Evolutionary conservation across 352 stramenopile species (phyloP), one percentile per base, ranked within the genome.

Genomic region (Plasmopara muralis): DNA sequence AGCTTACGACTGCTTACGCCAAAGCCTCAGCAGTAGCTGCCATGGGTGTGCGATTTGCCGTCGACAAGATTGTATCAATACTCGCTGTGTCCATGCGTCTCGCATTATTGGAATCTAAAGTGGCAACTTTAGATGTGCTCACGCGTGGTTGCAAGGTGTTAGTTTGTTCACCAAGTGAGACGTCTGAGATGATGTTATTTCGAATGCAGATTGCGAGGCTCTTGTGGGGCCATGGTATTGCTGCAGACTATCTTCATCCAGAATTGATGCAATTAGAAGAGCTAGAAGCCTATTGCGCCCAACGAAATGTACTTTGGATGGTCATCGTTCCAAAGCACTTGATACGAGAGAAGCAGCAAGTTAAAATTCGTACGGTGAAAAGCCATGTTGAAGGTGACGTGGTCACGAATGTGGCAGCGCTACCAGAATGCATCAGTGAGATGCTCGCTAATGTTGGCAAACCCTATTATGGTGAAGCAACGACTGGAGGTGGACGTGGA

Each of bases 1-100:
- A 89, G n/a, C 66, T 93, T 14, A 85, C 84, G 5, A 83, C 72
- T 0, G 82, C 82, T 7, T 87, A 87, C 47, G 65, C 85, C 9
- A 90, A 92, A 57, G 59, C 74, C 4, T 82, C 74, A 3, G 64
- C 70, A 7, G 78, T 89, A 6, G 80, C 78, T 31, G 84, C 84
- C 0, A 89, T 94, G 69, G 82, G 82, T 34, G 78, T 94, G 46
- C 79, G 84, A 34, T 92, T 94, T 59, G 86, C 80, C 16, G 70
- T 94, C 13, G 82, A 94, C 53, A 90, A 89, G 56, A 92, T 94
- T 38, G 80, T 91, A 7, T 83, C 80, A 6, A 80, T 82, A 18
- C 67, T 89, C 0, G 66, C 77, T 15, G 69, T 71, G 4, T 70
- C 66, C 9, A 67, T 84, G 28, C 39, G 42, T 9, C 51, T 57